These are phyloP conservation scores for Carex cristatella DNA, from an alignment of 176 grass and related monocot genomes.

Conservation along the genomic window DNA sequence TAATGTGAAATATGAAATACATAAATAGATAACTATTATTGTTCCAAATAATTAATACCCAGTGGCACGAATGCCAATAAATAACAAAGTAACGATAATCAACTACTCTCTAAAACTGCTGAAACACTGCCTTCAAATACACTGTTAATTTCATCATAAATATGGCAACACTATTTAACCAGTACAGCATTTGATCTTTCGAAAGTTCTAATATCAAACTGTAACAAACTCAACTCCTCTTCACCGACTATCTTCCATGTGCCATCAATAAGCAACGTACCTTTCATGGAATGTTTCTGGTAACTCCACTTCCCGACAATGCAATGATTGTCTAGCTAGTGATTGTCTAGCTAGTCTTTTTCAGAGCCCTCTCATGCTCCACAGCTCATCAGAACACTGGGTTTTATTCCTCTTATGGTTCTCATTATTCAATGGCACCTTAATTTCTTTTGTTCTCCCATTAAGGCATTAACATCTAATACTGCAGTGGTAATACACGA, in stretches of 20 bases:
- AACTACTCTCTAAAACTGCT: slow-evolving; percentile 5
- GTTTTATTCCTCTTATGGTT: neutral
- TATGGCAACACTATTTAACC: neutral
- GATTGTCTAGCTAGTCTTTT: neutral
- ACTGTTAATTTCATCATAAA: too few relatives aligned
- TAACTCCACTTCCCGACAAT: slow-evolving; percentile 15
- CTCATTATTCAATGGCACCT: too few relatives aligned
- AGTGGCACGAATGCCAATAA: neutral
- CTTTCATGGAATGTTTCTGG: slow-evolving; percentile 29
- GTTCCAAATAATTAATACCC: neutral
- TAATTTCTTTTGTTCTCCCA: too few relatives aligned
- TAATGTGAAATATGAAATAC: neutral
- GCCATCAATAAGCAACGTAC: slow-evolving; percentile 42
- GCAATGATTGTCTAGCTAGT: slow-evolving; percentile 7
- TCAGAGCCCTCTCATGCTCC: neutral
- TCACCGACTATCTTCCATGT: slow-evolving; percentile 36
- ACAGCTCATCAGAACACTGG: neutral
- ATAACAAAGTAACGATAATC: neutral
- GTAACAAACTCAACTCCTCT: slow-evolving; percentile 46
- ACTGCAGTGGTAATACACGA: too few relatives aligned
- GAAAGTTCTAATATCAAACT: slow-evolving; percentile 26
- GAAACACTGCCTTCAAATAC: neutral
- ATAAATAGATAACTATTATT: neutral
- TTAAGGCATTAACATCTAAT: too few relatives aligned
- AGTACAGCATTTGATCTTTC: neutral